A percentile compares a stretch with the other conserved stretches of the same genome.
These are phyloP conservation scores for Achlya hypogyna DNA, from an alignment of 352 stramenopile species.

Conservation along the genomic window DNA sequence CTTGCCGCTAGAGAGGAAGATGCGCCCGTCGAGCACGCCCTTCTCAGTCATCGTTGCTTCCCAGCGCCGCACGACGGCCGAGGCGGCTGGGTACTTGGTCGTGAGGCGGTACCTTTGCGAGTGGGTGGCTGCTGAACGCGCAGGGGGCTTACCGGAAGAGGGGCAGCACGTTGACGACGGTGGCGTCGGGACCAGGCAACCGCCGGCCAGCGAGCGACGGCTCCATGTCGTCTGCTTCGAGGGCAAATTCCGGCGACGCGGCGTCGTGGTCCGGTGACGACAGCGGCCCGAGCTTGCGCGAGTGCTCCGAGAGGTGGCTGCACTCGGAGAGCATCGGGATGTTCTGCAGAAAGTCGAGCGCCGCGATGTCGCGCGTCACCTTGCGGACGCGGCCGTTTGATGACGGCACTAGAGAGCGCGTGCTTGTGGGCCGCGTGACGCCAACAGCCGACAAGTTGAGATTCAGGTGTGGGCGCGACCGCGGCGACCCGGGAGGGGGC, in stretches of 20 bases:
- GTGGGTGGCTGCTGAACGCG: too few species aligned
- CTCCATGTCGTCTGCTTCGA: constrained; percentile 5
- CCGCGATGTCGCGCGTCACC: constrained; percentile 77
- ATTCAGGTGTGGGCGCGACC: constrained; percentile 4
- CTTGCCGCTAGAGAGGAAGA: constrained; percentile 79
- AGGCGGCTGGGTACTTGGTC: constrained; percentile 66
- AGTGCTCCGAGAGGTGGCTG: not conserved
- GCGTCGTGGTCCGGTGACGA: constrained; percentile 1
- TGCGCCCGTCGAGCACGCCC: constrained; percentile 49
- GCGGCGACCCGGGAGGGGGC: not conserved
- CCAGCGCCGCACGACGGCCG: constrained; percentile 70
- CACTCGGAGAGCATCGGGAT: constrained; percentile 76
- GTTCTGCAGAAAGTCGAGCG: constrained; percentile 81
- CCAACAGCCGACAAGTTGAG: constrained; percentile 7
- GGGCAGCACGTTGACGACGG: constrained; percentile 47
- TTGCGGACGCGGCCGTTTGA: constrained; percentile 49
- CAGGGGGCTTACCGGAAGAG: constrained; percentile 32
- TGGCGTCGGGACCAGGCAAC: constrained; percentile 57
- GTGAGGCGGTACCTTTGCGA: constrained; percentile 60
- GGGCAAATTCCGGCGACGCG: not conserved
- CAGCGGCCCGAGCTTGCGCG: constrained; percentile 1
- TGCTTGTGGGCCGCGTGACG: not conserved
- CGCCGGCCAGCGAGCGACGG: constrained; percentile 54
- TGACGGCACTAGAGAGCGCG: constrained; percentile 40
- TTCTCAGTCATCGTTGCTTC: constrained; percentile 54